phyloP scores from a whole-genome alignment of 768 basidiomycete genomes.

The Boletus insuetus region DNA sequence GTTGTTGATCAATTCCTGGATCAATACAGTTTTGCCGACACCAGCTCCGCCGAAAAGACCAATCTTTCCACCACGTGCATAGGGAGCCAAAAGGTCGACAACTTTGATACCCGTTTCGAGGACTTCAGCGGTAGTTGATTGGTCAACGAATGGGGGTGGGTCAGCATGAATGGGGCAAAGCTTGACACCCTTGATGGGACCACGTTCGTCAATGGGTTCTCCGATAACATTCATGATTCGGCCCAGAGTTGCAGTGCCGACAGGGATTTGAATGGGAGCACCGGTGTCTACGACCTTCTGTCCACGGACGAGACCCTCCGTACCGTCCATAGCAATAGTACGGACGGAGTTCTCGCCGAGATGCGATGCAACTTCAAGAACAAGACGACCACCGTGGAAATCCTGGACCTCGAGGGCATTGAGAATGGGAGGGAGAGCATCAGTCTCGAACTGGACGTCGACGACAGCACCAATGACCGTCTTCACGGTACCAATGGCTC shows the following conservation, averaged over 20 bases:
- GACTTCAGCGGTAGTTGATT: conserved; percentile 98
- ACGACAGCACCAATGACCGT: conserved; percentile 99
- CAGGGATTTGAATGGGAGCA: conserved; percentile 93
- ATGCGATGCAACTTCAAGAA: conserved; percentile 98
- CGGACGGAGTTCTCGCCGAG: conserved; percentile 99
- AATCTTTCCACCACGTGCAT: conserved; percentile 99
- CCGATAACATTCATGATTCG: conserved; percentile 99
- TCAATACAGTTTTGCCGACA: conserved; percentile 99
- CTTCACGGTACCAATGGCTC: conserved; percentile 77
- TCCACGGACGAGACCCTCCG: conserved; percentile 99
- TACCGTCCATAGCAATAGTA: conserved; percentile 99
- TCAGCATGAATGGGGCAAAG: conserved; percentile 94
- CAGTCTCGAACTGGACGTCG: conserved; percentile 97
- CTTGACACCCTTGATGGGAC: conserved; percentile 96
- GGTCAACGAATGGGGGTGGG: conserved; percentile 95
- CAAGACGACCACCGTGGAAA: conserved; percentile 93
- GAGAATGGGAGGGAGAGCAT: conserved; percentile 89
- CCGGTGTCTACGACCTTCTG: conserved; percentile 97
- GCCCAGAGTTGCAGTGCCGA: conserved; percentile 90
- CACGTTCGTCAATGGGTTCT: conserved; percentile 99
- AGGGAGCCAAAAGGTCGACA: conserved; percentile 98
- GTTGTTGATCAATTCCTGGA: conserved; percentile 99
- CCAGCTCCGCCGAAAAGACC: conserved; percentile 99
- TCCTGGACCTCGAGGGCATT: conserved; percentile 98
- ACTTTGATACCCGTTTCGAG: conserved; percentile 99